Conservation (phyloP, 2,329 filamentous ascomycete genomes). For the Neophaeococcomyces mojaviensis region DNA sequence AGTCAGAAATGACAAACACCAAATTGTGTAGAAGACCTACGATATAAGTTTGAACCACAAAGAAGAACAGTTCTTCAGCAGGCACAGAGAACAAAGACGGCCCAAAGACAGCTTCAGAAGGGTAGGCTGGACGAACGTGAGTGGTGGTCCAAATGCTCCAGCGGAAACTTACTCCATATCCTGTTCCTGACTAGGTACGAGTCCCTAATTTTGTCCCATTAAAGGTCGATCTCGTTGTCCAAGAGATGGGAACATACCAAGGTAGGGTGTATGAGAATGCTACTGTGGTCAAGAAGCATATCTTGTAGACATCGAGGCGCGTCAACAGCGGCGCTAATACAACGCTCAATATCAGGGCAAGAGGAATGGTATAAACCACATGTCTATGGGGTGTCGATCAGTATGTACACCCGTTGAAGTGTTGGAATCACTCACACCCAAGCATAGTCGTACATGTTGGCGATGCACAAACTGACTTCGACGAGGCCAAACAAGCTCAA, state of each 20-base stretch:
- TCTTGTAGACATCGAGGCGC: conserved; percentile 55
- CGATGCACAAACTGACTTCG: neutral
- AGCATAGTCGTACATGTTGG: conserved; percentile 45
- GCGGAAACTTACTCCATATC: conserved; percentile 49
- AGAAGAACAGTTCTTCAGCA: conserved; percentile 68
- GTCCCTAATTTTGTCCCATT: conserved; percentile 35
- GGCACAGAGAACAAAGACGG: conserved; percentile 58
- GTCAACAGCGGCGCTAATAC: conserved; percentile 57
- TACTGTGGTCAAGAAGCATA: conserved; percentile 53
- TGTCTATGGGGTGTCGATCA: conserved; percentile 40
- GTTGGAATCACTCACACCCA: conserved; percentile 45
- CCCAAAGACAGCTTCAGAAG: conserved; percentile 56
- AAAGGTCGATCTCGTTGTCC: neutral
- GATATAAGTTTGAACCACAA: conserved; percentile 67
- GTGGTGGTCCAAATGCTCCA: neutral
- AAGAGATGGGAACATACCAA: conserved; percentile 39
- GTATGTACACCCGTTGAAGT: conserved; percentile 2
- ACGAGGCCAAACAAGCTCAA: neutral
- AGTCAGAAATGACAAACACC: neutral
- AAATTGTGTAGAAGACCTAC: conserved; percentile 14
- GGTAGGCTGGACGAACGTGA: conserved; percentile 46
- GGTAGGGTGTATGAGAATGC: conserved; percentile 63
- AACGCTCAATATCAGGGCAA: conserved; percentile 51
- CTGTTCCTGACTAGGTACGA: conserved; percentile 61
- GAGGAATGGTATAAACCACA: conserved; percentile 59